A percentile compares a stretch with the other conserved stretches of the same genome.
phyloP scores from a whole-genome alignment of 805 yeast genomes.

The Metschnikowia borealis region DNA sequence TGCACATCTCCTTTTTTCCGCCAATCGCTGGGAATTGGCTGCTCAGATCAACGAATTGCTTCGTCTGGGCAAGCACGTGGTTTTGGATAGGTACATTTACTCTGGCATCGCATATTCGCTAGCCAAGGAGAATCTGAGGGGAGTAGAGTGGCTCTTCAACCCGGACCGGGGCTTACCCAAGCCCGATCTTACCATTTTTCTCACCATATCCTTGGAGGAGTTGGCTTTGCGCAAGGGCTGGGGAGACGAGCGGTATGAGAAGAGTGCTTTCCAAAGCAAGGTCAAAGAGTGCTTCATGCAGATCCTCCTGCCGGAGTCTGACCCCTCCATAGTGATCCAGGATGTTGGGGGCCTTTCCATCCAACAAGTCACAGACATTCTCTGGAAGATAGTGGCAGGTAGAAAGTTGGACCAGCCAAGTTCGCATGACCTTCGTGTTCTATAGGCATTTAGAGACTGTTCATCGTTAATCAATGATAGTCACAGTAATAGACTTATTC shows the following conservation, averaged over 20 bases:
- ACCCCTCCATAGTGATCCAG: constrained; percentile 37
- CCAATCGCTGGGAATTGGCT: constrained; percentile 89
- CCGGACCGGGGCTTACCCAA: constrained; percentile 83
- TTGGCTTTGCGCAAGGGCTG: constrained; percentile 63
- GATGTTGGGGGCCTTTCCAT: constrained; percentile 58
- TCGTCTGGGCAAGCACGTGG: constrained; percentile 51
- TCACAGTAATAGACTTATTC: no score
- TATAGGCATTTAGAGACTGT: not conserved
- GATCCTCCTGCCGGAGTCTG: constrained; percentile 33
- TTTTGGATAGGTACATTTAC: constrained; percentile 84
- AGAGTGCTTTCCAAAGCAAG: constrained; percentile 61
- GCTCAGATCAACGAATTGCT: constrained; percentile 44
- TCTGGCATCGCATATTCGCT: constrained; percentile 91
- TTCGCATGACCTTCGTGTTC: not conserved
- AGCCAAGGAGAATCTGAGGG: constrained; percentile 55
- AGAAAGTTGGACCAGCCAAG: not conserved
- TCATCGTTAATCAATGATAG: no score
- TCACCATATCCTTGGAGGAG: constrained; percentile 52
- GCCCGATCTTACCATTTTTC: constrained; percentile 81
- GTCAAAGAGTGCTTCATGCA: constrained; percentile 60
- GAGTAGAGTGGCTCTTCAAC: constrained; percentile 68
- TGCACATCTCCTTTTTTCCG: constrained; percentile 83
- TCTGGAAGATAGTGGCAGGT: constrained; percentile 35
- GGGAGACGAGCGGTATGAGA: constrained; percentile 94
- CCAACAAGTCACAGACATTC: constrained; percentile 47